Conservation (phyloP, 352 stramenopile genomes). For the Pythium rishiriense region DNA sequence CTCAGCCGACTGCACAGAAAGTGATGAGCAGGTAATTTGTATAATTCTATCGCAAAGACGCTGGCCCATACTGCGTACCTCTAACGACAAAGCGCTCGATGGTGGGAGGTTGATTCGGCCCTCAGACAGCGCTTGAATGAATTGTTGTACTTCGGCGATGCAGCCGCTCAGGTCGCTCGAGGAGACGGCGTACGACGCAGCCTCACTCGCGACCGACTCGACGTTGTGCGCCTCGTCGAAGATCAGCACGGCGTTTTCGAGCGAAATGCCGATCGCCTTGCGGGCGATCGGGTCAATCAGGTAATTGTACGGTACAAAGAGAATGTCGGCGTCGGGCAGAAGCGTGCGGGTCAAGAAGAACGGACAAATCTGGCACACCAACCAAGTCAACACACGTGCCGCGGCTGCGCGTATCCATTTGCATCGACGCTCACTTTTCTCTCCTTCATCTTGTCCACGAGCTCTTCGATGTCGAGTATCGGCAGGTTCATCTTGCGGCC, state of each 20-base stretch:
- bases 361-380: slow-evolving; percentile 88
- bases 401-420: too few relatives aligned
- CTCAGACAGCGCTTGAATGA: slow-evolving; percentile 65
- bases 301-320: slow-evolving; percentile 99
- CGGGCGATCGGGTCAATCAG: slow-evolving; percentile 94
- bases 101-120: slow-evolving; percentile 52
- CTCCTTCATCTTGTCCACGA: slow-evolving; percentile 88
- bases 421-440: slow-evolving; percentile 41
- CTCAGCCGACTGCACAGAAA: slow-evolving; percentile 54
- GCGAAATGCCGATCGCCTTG: slow-evolving; percentile 93
- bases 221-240: slow-evolving; percentile 99
- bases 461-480: slow-evolving; percentile 99
- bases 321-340: slow-evolving; percentile 92
- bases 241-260: slow-evolving; percentile 97
- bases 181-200: slow-evolving; percentile 95
- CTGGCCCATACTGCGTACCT: slow-evolving; percentile 41
- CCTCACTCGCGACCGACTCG: slow-evolving; percentile 91
- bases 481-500: slow-evolving; percentile 52
- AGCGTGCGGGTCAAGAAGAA: slow-evolving; percentile 96
- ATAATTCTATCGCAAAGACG: too few relatives aligned
- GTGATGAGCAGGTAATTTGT: neutral
- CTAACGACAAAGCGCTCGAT: slow-evolving; percentile 54
- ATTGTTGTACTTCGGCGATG: slow-evolving; percentile 92
- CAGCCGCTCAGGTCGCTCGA: slow-evolving; percentile 93
- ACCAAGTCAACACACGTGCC: neutral